These are phyloP conservation scores for Coemansia sp. DNA, from an alignment of 192 early-diverging fungal genomes.

Conservation along the genomic window DNA sequence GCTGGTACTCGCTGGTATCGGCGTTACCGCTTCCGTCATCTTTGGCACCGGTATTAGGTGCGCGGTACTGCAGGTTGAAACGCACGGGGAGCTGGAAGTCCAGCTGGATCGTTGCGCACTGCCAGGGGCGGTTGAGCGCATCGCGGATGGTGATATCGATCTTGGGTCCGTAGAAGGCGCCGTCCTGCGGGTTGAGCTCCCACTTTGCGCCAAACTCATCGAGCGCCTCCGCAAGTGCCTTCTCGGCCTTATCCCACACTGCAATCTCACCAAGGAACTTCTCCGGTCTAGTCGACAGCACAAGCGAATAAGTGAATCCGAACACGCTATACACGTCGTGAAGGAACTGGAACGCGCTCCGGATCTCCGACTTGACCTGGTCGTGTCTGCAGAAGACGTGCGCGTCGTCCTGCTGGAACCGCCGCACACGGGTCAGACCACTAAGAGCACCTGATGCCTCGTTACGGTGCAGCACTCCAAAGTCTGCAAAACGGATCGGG, in stretches of 20 bases:
- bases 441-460: constrained; percentile 91
- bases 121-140: constrained; percentile 85
- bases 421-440: constrained; percentile 93
- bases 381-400: constrained; percentile 95
- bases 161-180: constrained; percentile 99
- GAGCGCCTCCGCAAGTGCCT: constrained; percentile 72
- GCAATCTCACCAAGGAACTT: constrained; percentile 88
- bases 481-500: constrained; percentile 93
- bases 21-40: constrained; percentile 40
- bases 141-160: constrained; percentile 96
- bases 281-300: constrained; percentile 95
- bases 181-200: constrained; percentile 92
- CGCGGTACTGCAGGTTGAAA: constrained; percentile 89
- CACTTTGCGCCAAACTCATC: constrained; percentile 78
- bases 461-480: constrained; percentile 96
- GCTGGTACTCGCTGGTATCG: constrained; percentile 58
- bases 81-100: constrained; percentile 97
- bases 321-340: constrained; percentile 89
- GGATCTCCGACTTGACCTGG: constrained; percentile 86
- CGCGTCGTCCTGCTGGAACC: constrained; percentile 99
- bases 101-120: constrained; percentile 97
- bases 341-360: constrained; percentile 82
- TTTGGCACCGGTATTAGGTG: constrained; percentile 54
- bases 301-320: constrained; percentile 88
- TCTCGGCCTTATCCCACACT: constrained; percentile 93